Percentiles rank a stretch among this genome's conserved stretches.
phyloP scores from a whole-genome alignment of 129 eudicot genomes.

The Silybum marianum region DNA sequence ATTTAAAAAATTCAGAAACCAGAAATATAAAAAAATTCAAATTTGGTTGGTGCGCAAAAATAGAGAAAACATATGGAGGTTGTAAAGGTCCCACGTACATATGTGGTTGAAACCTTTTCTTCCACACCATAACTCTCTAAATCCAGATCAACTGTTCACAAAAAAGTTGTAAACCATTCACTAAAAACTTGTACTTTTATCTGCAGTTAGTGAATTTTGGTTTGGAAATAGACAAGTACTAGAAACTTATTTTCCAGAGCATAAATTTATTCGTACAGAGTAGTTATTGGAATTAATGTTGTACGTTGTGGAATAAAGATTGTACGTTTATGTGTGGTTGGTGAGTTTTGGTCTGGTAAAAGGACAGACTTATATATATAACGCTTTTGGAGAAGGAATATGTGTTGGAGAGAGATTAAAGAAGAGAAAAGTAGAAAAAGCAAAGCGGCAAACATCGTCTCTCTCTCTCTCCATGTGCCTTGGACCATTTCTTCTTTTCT shows the following conservation, averaged over 20 bases:
- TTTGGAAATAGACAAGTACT: background rate
- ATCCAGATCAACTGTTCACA: background rate
- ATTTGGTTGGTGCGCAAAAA: conserved; percentile 48
- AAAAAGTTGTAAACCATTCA: background rate
- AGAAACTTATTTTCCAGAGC: conserved; percentile 1
- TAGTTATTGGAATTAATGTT: background rate
- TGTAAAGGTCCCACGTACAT: conserved; percentile 24
- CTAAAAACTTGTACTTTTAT: background rate
- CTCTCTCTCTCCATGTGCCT: conserved; percentile 44
- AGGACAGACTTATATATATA: conserved; percentile 18
- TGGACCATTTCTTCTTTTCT: conserved; percentile 38
- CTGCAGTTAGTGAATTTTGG: background rate
- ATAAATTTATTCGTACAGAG: background rate
- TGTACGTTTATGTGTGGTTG: background rate
- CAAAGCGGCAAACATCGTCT: conserved; percentile 37
- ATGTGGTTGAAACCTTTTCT: conserved; percentile 20
- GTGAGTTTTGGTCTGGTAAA: background rate
- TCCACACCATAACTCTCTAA: conserved; percentile 10
- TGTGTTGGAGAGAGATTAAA: conserved; percentile 36
- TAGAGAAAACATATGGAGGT: conserved; percentile 36
- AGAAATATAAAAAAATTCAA: conserved; percentile 41
- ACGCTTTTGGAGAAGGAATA: conserved; percentile 30
- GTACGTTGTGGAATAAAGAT: background rate
- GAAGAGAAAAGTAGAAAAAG: conserved; percentile 20
- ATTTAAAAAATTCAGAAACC: conserved; percentile 39